Percentiles rank a stretch among this genome's conserved stretches.
Evolutionary conservation across 192 early-diverging fungal genomes (phyloP).

Genomic region (Linnemannia zychae): DNA sequence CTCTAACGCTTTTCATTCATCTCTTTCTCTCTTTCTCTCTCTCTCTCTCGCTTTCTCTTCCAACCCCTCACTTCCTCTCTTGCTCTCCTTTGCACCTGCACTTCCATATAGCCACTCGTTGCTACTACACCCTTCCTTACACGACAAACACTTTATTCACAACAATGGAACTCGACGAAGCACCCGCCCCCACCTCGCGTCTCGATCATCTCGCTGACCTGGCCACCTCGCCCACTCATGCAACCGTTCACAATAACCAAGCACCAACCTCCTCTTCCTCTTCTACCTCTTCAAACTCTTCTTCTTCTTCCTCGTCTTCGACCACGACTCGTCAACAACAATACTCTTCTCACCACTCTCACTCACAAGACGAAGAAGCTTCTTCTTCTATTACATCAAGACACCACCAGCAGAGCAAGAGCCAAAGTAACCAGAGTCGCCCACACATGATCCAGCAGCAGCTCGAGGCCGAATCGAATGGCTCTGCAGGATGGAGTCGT

Average conservation of each 20-base stretch:
- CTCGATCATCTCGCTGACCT: constrained; percentile 54
- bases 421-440: constrained; percentile 24
- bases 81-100: neutral
- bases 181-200: constrained; percentile 47
- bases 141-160: neutral
- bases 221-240: constrained; percentile 50
- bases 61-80: neutral
- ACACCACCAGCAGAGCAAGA: constrained; percentile 4
- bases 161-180: constrained; percentile 48
- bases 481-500: constrained; percentile 15
- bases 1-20: neutral
- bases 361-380: constrained; percentile 15
- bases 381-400: too few relatives aligned
- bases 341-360: constrained; percentile 10
- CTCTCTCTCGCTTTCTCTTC: constrained; percentile 8
- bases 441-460: constrained; percentile 26
- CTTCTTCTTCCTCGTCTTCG: neutral
- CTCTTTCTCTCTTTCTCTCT: neutral
- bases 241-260: constrained; percentile 6
- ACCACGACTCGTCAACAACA: constrained; percentile 1
- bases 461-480: constrained; percentile 37
- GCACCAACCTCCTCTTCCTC: constrained; percentile 20
- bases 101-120: neutral
- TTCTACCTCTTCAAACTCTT: neutral
- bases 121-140: neutral